Evolutionary conservation across 78 protist species (phyloP), one percentile per base, ranked within the genome.

Genomic region (Pelomyxa schiedti): DNA sequence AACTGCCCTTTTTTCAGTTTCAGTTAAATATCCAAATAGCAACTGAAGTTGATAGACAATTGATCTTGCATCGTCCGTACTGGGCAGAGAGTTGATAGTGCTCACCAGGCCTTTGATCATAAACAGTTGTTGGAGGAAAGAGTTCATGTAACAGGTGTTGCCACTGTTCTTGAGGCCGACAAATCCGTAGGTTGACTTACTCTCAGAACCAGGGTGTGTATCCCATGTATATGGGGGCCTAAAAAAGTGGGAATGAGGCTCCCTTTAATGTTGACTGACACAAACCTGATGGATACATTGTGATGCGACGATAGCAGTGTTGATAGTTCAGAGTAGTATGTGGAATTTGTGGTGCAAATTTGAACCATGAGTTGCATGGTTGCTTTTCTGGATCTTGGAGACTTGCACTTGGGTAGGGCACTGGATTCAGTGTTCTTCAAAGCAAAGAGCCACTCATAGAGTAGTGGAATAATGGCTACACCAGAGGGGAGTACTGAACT

Each of bases 71-170:
- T n/a, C n/a, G n/a, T n/a, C n/a, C n/a, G n/a, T n/a, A n/a, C n/a
- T n/a, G n/a, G n/a, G n/a, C n/a, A n/a, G n/a, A n/a, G n/a, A n/a
- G n/a, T n/a, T n/a, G 58, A 47, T 47, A 16, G 58, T 16, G 58
- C 16, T 16, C 32, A 16, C 69, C 36, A 65, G 32, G 16, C 26
- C 40, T 0, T 43, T 76, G 8, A 66, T 5, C 30, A 29, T 7
- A 42, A 53, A 77, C 37, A 83, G 75, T 66, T 66, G 79, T 77
- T 83, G 88, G 37, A 78, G 8, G 3, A 68, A 52, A 37, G 77
- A 3, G 76, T 83, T 83, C 72, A 84, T 66, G 78, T 84, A 84
- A 78, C 89, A 84, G 24, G 84, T 84, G n/a, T 83, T 80, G 36
- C 85, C 84, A 2, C 58, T 70, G 39, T 84, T 84, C 24, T 4